A percentile compares a stretch with the other conserved stretches of the same genome.
Conservation (phyloP, 2,329 filamentous ascomycete species). For the Pleoardoris graminearum region DNA sequence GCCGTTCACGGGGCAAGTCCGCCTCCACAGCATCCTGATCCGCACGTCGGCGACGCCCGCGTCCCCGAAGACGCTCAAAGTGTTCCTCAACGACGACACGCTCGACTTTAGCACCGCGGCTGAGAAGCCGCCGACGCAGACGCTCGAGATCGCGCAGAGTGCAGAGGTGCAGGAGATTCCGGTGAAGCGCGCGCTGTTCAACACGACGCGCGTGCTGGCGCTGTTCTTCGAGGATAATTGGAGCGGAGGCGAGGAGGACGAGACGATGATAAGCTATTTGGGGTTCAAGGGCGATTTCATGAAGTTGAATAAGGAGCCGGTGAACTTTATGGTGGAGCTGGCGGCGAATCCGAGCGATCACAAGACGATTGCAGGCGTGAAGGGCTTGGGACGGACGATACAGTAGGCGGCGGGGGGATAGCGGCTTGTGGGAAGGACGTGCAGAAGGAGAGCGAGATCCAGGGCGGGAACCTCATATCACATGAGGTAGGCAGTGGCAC, state of each 20-base stretch:
- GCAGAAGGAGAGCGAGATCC: too few relatives aligned
- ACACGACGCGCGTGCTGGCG: slow-evolving; percentile 76
- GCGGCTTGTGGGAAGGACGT: too few relatives aligned
- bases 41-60: slow-evolving; percentile 72
- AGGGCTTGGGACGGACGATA: slow-evolving; percentile 42
- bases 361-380: slow-evolving; percentile 52
- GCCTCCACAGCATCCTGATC: slow-evolving; percentile 85
- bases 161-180: slow-evolving; percentile 83
- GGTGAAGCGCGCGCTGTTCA: slow-evolving; percentile 86
- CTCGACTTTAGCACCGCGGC: slow-evolving; percentile 81
- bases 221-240: slow-evolving; percentile 95
- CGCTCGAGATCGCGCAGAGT: slow-evolving; percentile 75
- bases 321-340: slow-evolving; percentile 89
- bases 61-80: slow-evolving; percentile 80
- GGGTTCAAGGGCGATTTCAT: slow-evolving; percentile 96
- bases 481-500: too few relatives aligned
- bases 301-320: slow-evolving; percentile 77
- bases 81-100: slow-evolving; percentile 81
- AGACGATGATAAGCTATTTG: slow-evolving; percentile 77
- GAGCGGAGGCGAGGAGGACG: slow-evolving; percentile 72
- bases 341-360: slow-evolving; percentile 92
- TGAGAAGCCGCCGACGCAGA: slow-evolving; percentile 72
- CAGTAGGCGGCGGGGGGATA: slow-evolving; percentile 25
- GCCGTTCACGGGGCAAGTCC: slow-evolving; percentile 94
- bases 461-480: too few relatives aligned